Evolutionary conservation across 75 land plant species (phyloP), one percentile per base, ranked within the genome.

Genomic region (Pinus tabuliformis): DNA sequence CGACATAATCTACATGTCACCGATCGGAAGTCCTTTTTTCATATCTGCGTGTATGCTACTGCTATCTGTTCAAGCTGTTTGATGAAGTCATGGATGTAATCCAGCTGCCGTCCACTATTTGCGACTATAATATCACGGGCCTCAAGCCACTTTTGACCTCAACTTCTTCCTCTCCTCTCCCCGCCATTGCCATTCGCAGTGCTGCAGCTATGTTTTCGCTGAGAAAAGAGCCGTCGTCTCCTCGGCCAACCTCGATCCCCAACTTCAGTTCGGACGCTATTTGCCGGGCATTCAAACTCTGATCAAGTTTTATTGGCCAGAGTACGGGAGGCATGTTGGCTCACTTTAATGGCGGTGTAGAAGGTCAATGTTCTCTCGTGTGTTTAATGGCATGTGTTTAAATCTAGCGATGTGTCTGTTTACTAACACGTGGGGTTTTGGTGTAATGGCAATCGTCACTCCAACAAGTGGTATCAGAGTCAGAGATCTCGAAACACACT

Each of bases 231-330:
- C 81, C 78, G 2, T 62, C 80, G 6, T 21, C 15, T 36, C 52
- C 72, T 22, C 22, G 18, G 2, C 21, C n/a, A 18, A 74, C 5
- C 75, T 74, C 58, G 21, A 42, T 58, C 17, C 79, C 79, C n/a
- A 57, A 24, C 28, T 39, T 70, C 8, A 78, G 60, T 52, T 58
- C 57, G 15, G 58, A 17, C 8, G 63, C 52, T 5, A 70, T 39
- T 15, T 70, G 79, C 73, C 42, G 59, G 30, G 78, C 62, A 61
- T 81, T 81, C 26, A 72, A 14, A 3, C 62, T 60, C 76, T 84
- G 86, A 63, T 84, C 86, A n/a, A 77, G 71, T 9, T 18, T 14
- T 60, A 66, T 39, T 36, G 86, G 86, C 79, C 80, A 70, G 6
- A 65, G 78, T 11, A 78, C 0, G 0, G 78, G 33, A 18, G 76